Evolutionary conservation across 148 eudicot genomes (phyloP).

Genomic region (Fagopyrum tataricum): DNA sequence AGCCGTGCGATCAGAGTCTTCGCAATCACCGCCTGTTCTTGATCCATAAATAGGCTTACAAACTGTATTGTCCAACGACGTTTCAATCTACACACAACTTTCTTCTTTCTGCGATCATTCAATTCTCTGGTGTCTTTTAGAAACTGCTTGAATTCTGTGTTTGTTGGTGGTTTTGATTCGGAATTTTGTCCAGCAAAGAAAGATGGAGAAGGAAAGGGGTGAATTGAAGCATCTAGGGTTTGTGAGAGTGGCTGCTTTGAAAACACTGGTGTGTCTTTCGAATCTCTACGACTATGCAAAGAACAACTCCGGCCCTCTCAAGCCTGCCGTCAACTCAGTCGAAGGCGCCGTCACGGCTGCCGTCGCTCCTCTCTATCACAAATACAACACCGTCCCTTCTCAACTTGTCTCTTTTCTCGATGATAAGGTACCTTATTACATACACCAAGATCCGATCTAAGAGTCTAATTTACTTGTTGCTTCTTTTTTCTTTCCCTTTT

Average conservation of each 20-base stretch:
- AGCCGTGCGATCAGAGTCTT: background rate
- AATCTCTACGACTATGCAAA: conserved; percentile 41
- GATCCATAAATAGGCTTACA: background rate
- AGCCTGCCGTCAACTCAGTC: conserved; percentile 27
- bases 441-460: background rate
- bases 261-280: conserved; percentile 23
- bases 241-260: conserved; percentile 30
- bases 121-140: background rate
- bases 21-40: background rate
- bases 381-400: conserved; percentile 29
- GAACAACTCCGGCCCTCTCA: conserved; percentile 36
- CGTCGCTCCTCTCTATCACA: conserved; percentile 30
- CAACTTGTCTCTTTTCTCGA: conserved; percentile 41
- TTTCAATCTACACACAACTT: background rate
- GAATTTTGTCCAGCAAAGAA: background rate
- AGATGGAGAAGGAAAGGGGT: conserved; percentile 30
- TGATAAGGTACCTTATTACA: conserved; percentile 26
- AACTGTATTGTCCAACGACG: background rate
- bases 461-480: background rate
- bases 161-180: background rate
- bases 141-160: background rate
- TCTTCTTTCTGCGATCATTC: background rate
- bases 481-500: background rate
- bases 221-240: conserved; percentile 42
- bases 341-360: conserved; percentile 35